phyloP scores from a whole-genome alignment of 345 rosid genomes.

The Lenwebbia sp. region DNA sequence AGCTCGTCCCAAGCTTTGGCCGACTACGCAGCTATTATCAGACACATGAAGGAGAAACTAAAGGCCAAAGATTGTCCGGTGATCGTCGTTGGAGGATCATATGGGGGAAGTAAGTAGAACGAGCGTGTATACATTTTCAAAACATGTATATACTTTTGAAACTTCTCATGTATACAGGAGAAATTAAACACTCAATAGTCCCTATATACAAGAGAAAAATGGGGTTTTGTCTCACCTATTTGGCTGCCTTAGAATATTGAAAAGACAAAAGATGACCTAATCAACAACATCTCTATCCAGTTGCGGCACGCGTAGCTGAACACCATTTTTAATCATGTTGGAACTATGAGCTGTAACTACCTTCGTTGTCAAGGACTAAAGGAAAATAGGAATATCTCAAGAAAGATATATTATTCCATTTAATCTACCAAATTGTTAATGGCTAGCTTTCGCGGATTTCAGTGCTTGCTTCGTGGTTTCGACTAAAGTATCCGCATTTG shows the following conservation, averaged over 20 bases:
- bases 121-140: not conserved
- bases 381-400: not conserved
- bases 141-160: not conserved
- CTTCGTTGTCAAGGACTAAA: not conserved
- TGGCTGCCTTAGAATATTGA: not conserved
- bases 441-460: not conserved
- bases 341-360: not conserved
- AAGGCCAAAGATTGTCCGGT: not conserved
- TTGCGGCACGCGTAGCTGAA: not conserved
- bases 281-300: not conserved
- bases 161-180: not conserved
- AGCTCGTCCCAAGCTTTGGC: not conserved
- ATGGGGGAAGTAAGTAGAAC: not conserved
- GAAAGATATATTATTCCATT: not conserved
- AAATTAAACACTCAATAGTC: not conserved
- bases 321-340: not conserved
- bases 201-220: not conserved
- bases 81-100: not conserved
- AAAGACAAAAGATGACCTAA: not conserved
- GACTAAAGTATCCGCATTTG: constrained; percentile 60
- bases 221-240: not conserved
- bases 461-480: constrained; percentile 71
- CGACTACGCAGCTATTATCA: not conserved
- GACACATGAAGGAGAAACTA: not conserved
- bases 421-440: not conserved